Conservation (phyloP, 2,329 filamentous ascomycete species). For the Botrytis tulipae region DNA sequence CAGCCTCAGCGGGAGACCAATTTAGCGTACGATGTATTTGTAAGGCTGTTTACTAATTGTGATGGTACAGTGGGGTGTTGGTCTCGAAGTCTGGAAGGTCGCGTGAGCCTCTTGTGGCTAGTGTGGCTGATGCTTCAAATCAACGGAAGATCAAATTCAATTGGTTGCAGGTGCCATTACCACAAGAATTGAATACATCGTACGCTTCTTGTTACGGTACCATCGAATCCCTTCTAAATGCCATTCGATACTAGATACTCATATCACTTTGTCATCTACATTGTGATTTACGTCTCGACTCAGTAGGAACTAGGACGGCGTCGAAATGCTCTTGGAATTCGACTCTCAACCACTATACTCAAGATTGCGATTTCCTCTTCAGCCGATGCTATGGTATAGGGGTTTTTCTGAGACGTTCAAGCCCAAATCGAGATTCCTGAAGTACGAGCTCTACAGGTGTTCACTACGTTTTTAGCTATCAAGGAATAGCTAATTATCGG, state of each 20-base stretch:
- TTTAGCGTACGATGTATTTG: constrained; percentile 15
- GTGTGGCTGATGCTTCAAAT: background rate
- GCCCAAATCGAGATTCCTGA: constrained; percentile 53
- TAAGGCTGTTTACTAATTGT: constrained; percentile 17
- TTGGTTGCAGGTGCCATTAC: background rate
- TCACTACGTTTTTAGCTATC: background rate
- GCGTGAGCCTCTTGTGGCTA: background rate
- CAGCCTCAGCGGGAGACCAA: background rate
- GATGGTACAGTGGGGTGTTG: background rate
- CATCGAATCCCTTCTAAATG: background rate
- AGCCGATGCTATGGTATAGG: constrained; percentile 44
- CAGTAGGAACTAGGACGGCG: background rate
- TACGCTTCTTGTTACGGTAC: background rate
- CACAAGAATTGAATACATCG: background rate
- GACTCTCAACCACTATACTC: background rate
- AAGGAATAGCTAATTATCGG: constrained; percentile 43
- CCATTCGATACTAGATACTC: background rate
- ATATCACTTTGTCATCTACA: background rate
- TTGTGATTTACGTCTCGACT: background rate
- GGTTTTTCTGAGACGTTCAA: constrained; percentile 49
- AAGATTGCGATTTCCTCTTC: background rate
- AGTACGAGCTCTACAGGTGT: constrained; percentile 48
- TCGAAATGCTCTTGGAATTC: background rate
- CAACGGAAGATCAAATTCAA: background rate
- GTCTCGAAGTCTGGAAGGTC: background rate